phyloP scores from a whole-genome alignment of 805 yeast species.

The Metschnikowia dekortorum region DNA sequence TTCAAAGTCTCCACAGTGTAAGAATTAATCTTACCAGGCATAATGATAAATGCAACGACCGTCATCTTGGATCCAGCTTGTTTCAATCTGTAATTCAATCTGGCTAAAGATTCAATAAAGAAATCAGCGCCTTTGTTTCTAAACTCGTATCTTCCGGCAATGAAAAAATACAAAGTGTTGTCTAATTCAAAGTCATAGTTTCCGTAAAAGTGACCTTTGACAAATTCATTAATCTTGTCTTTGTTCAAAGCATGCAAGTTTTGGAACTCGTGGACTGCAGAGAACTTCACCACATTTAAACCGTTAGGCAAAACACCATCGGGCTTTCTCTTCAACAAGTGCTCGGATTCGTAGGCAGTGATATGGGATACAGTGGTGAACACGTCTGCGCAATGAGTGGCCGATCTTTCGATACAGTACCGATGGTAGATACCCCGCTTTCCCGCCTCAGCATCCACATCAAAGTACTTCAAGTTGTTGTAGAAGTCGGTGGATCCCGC shows the following conservation, averaged over 20 bases:
- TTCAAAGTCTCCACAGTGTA: slow-evolving; percentile 93
- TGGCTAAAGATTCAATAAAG: slow-evolving; percentile 87
- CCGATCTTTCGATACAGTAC: slow-evolving; percentile 94
- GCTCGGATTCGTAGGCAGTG: slow-evolving; percentile 95
- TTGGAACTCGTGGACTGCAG: slow-evolving; percentile 97
- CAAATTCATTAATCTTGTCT: slow-evolving; percentile 88
- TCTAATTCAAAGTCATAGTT: slow-evolving; percentile 92
- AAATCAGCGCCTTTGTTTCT: slow-evolving; percentile 96
- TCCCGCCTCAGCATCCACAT: slow-evolving; percentile 97
- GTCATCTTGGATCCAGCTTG: slow-evolving; percentile 80
- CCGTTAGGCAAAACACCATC: slow-evolving; percentile 98
- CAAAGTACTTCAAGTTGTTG: slow-evolving; percentile 82
- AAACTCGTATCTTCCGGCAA: slow-evolving; percentile 95
- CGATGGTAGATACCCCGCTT: slow-evolving; percentile 96
- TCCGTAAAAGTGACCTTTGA: slow-evolving; percentile 96
- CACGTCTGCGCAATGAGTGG: slow-evolving; percentile 93
- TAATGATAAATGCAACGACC: slow-evolving; percentile 93
- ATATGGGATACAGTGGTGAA: slow-evolving; percentile 96
- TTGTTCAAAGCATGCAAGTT: slow-evolving; percentile 89
- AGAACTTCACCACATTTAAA: slow-evolving; percentile 89
- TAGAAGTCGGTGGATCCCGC: slow-evolving; percentile 96
- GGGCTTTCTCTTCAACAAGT: slow-evolving; percentile 88
- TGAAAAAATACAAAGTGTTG: slow-evolving; percentile 90
- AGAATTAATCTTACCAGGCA: slow-evolving; percentile 95
- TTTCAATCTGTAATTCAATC: slow-evolving; percentile 85